Conservation (phyloP, 805 yeast species). For the Ogataea philodendri region DNA sequence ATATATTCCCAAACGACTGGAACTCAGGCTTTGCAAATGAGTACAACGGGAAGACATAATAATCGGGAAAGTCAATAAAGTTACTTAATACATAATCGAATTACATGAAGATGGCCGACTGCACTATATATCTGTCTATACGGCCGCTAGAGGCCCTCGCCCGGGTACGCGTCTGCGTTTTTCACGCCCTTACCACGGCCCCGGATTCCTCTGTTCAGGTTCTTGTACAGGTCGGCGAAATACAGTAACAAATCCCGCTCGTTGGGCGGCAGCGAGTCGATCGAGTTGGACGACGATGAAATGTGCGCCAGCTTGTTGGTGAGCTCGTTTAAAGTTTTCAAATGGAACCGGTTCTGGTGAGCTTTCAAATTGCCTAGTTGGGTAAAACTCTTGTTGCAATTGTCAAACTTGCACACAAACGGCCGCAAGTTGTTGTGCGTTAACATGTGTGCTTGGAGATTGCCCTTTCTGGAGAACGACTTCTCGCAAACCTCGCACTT, state of each 20-base stretch:
- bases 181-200: conserved; percentile 69
- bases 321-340: conserved; percentile 62
- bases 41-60: conserved; percentile 12
- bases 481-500: conserved; percentile 74
- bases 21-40: conserved; percentile 22
- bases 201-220: conserved; percentile 85
- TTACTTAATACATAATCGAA: no score
- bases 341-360: conserved; percentile 88
- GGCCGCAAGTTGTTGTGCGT: conserved; percentile 83
- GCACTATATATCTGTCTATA: conserved; percentile 8
- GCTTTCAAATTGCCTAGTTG: conserved; percentile 92
- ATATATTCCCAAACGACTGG: conserved; percentile 30
- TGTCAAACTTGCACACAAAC: conserved; percentile 73
- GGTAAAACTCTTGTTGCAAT: conserved; percentile 80
- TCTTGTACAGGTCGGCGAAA: conserved; percentile 79
- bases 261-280: conserved; percentile 48
- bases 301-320: conserved; percentile 66
- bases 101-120: no score
- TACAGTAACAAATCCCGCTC: conserved; percentile 73
- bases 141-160: conserved; percentile 1
- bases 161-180: conserved; percentile 8
- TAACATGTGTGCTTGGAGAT: conserved; percentile 80
- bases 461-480: conserved; percentile 85
- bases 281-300: conserved; percentile 42
- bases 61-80: no score